phyloP scores from a whole-genome alignment of 805 yeast species.

The Saccharomycopsis fibuligera region DNA sequence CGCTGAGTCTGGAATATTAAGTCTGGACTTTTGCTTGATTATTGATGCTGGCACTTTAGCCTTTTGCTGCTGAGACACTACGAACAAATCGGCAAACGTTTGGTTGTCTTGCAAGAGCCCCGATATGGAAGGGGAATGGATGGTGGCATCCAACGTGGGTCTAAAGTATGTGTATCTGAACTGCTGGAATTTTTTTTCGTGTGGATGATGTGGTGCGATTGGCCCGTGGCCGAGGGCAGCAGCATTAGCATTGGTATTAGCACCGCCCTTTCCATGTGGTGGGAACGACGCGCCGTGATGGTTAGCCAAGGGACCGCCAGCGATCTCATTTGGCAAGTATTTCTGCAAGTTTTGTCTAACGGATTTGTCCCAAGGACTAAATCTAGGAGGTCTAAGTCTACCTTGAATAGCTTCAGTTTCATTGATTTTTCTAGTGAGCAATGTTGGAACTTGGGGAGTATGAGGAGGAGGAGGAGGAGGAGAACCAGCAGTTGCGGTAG shows the following conservation, averaged over 20 bases:
- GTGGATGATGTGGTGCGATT: background rate
- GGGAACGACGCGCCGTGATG: no score
- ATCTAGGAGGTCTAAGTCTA: slow-evolving; percentile 66
- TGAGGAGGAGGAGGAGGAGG: no score
- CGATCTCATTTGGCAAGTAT: slow-evolving; percentile 22
- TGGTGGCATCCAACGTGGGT: slow-evolving; percentile 81
- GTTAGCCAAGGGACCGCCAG: no score
- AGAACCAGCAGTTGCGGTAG: slow-evolving; percentile 13
- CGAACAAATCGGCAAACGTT: slow-evolving; percentile 56
- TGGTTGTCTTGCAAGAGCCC: slow-evolving; percentile 66
- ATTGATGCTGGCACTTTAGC: slow-evolving; percentile 19
- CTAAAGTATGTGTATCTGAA: slow-evolving; percentile 88
- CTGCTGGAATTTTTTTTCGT: slow-evolving; percentile 32
- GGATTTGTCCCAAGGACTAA: slow-evolving; percentile 63
- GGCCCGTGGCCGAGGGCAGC: background rate
- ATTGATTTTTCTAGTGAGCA: slow-evolving; percentile 31
- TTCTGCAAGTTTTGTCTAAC: slow-evolving; percentile 8
- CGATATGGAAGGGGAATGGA: slow-evolving; percentile 82
- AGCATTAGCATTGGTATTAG: background rate
- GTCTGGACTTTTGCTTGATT: slow-evolving; percentile 7
- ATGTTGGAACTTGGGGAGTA: background rate
- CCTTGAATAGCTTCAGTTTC: slow-evolving; percentile 55
- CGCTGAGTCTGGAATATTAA: slow-evolving; percentile 1
- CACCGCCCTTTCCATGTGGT: no score
- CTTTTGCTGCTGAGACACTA: slow-evolving; percentile 34